Evolutionary conservation across 2,329 filamentous ascomycete species (phyloP), one percentile per base, ranked within the genome.

Genomic region (Cladophialophora yegresii): DNA sequence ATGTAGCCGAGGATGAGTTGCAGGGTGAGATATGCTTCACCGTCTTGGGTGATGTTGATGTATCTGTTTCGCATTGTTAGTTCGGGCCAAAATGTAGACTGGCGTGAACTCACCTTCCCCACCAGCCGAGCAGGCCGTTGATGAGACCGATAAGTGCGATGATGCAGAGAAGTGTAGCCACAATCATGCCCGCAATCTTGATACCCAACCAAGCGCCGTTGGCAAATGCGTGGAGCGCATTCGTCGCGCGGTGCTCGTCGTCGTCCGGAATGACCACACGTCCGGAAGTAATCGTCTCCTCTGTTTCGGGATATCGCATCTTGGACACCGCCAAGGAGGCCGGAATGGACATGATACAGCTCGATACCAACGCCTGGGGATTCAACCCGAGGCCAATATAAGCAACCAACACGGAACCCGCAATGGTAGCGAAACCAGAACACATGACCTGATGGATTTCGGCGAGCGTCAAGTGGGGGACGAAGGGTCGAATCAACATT

Each of bases 281-380:
- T 62, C 92, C 91, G 4, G 90, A 89, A 0, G 92, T 96, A 40
- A 96, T 81, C 0, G 91, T 90, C 77, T 93, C 90, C 76, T 96
- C 91, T 2, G 87, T 89, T 79, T 96, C 93, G 2, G 93, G 93
- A 76, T 89, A 96, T 63, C 93, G 89, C 72, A 96, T 83, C 80
- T 96, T 96, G 68, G 90, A 93, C 66, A 95, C 88, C 57, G 92
- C 92, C 13, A 97, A 83, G 3, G 92, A 96, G 0, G 92, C 92
- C 0, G 93, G 93, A 69, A 96, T 96, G 72, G 89, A 93, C 93
- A 97, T 97, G 76, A 96, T 92, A 75, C 92, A 96, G 7, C 90
- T 93, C 1, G 91, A 96, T 30, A 96, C 89, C 54, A 97, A 82
- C 2, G 91, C 92, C 75, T 96, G 89, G 0, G 90, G 82, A 76